Evolutionary conservation across 2,329 filamentous ascomycete genomes (phyloP).

Genomic region (Aspergillus sergii): DNA sequence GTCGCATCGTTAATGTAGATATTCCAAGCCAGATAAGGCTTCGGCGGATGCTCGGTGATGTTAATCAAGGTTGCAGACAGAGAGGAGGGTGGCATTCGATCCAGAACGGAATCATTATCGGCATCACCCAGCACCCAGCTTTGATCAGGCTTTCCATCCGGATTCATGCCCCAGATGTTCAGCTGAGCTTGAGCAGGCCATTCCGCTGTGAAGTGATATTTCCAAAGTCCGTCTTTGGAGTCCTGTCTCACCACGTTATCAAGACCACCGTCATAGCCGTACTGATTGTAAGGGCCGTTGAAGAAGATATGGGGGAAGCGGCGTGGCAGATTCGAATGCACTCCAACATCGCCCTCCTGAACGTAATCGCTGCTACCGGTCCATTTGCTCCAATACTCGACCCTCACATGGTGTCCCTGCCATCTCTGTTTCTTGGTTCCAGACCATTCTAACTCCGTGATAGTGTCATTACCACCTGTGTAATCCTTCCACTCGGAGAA

Average conservation of each 20-base stretch:
- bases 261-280: slow-evolving; percentile 65
- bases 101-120: slow-evolving; percentile 62
- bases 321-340: slow-evolving; percentile 42
- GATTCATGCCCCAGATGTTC: slow-evolving; percentile 69
- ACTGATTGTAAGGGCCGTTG: slow-evolving; percentile 65
- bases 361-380: slow-evolving; percentile 64
- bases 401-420: slow-evolving; percentile 63
- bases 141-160: slow-evolving; percentile 63
- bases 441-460: slow-evolving; percentile 57
- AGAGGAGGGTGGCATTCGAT: slow-evolving; percentile 63
- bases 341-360: slow-evolving; percentile 59
- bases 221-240: slow-evolving; percentile 55
- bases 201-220: slow-evolving; percentile 64
- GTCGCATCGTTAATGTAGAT: slow-evolving; percentile 60
- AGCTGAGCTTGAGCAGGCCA: slow-evolving; percentile 65
- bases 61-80: slow-evolving; percentile 60
- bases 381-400: slow-evolving; percentile 65
- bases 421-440: slow-evolving; percentile 62
- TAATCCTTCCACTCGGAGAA: slow-evolving; percentile 64
- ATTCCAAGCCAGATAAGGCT: slow-evolving; percentile 58
- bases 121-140: slow-evolving; percentile 63
- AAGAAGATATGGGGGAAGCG: slow-evolving; percentile 65
- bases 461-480: slow-evolving; percentile 51
- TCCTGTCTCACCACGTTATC: slow-evolving; percentile 55
- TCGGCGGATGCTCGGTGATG: slow-evolving; percentile 57